Base-by-base conservation (phyloP, 352 stramenopile genomes). In the Globisporangium barbulae region DNA sequence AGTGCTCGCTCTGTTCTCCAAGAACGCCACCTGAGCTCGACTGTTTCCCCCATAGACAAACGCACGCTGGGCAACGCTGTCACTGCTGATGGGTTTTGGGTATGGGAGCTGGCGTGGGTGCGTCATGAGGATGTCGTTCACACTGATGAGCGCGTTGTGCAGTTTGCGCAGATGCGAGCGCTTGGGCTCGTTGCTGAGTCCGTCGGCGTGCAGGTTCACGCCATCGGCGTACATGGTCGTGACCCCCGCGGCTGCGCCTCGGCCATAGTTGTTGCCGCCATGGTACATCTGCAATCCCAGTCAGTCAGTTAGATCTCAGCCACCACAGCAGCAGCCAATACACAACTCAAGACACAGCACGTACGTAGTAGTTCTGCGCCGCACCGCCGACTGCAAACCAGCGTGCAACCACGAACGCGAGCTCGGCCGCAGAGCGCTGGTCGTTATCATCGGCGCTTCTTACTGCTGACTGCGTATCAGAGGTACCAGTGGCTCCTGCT, bases 231-330 rank as follows among this genome's bases (percentile, higher is more conserved):
- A 91, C 71, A 81, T 89, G 4, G 78, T 91, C 4, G 82, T 80
- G 47, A 91, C 82, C n/a, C 79, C 79, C 21, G 79, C 82, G 10
- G 82, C 75, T 0, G 82, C 76, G 33, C 65, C 70, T 33, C 82
- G 80, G 2, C 82, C 82, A 50, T 87, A 91, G 57, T 91, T 91
- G 70, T 91, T 91, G 6, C 82, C 82, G 19, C 82, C 82, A 42
- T 91, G 76, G 50, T 91, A 91, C 82, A 91, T 91, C 79, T 91
- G 48, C 35, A 19, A 59, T 48, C n/a, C 12, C 21, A 55, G 17
- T 25, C 49, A 58, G 9, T 41, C 17, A 42, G 22, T 41, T 41
- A 41, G 13, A 15, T 41, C 35, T 41, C 35, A 41, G 35, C 10
- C 33, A 39, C 45, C 17, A 55, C 15, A 5, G 5, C 10, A 33